These are phyloP conservation scores for Ogataea nitratoaversa DNA, from an alignment of 805 yeast species.

Conservation along the genomic window DNA sequence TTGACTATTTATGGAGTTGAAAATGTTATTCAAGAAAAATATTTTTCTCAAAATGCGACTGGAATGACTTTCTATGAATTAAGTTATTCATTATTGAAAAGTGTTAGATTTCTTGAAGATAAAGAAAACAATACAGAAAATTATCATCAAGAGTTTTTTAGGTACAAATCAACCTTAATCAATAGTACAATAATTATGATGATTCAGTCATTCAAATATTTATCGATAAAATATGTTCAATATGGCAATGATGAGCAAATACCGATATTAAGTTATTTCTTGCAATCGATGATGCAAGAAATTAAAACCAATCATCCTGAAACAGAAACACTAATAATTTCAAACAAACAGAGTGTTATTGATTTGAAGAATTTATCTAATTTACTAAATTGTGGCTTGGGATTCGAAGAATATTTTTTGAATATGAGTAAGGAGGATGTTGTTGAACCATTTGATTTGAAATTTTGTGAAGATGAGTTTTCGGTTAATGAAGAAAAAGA, in stretches of 20 bases:
- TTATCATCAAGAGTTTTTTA: neutral
- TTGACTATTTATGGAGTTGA: slow-evolving; percentile 11
- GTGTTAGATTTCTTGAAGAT: slow-evolving; percentile 3
- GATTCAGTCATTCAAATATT: slow-evolving; percentile 4
- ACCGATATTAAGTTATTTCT: slow-evolving; percentile 4
- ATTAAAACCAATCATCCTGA: neutral
- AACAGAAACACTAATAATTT: neutral
- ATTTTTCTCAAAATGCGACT: slow-evolving; percentile 4
- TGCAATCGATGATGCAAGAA: slow-evolving; percentile 2
- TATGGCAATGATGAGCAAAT: neutral
- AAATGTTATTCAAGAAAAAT: slow-evolving; percentile 3
- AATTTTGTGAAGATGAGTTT: neutral
- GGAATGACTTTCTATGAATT: slow-evolving; percentile 19
- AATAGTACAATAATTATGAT: slow-evolving; percentile 1
- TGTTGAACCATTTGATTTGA: neutral
- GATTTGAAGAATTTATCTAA: neutral
- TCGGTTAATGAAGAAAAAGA: neutral
- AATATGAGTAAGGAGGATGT: neutral
- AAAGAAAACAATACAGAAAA: neutral
- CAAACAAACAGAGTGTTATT: neutral
- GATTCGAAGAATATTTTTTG: neutral
- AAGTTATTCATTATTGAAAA: slow-evolving; percentile 10
- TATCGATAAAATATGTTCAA: slow-evolving; percentile 1
- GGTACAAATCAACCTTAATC: neutral
- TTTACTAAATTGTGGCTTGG: neutral